These are phyloP conservation scores for Nicotiana paniculata DNA, from an alignment of 257 asterid species.

Conservation along the genomic window DNA sequence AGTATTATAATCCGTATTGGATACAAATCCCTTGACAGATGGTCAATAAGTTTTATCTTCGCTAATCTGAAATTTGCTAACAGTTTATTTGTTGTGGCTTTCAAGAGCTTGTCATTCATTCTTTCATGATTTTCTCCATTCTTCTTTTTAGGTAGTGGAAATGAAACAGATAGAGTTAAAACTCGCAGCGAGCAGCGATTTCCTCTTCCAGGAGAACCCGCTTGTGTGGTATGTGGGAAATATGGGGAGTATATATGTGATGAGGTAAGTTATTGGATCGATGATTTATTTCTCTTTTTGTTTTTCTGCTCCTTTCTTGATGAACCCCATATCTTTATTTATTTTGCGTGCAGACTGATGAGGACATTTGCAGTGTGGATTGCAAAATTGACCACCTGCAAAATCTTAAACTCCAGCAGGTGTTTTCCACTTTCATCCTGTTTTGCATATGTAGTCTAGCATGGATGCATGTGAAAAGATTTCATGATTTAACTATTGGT, in stretches of 20 bases:
- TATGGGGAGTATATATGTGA: conserved; percentile 88
- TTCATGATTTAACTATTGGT: background rate
- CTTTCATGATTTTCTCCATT: conserved; percentile 8
- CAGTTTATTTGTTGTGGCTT: background rate
- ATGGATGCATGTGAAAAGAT: background rate
- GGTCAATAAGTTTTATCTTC: background rate
- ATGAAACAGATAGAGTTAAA: conserved; percentile 43
- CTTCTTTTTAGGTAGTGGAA: conserved; percentile 30
- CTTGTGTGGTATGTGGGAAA: conserved; percentile 70
- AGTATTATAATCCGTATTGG: background rate
- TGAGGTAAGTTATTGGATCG: conserved; percentile 42
- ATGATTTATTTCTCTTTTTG: background rate
- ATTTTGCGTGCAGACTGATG: conserved; percentile 48
- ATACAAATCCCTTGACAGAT: background rate
- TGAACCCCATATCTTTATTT: conserved; percentile 11
- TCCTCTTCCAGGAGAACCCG: conserved; percentile 79
- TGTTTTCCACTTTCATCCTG: conserved; percentile 13
- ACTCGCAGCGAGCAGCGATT: conserved; percentile 58
- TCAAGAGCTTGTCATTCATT: background rate
- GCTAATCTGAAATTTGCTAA: background rate
- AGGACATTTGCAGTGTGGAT: conserved; percentile 81
- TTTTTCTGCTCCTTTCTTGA: conserved; percentile 1
- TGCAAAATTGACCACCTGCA: conserved; percentile 67
- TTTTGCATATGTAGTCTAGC: background rate
- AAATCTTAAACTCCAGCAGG: conserved; percentile 44